Evolutionary conservation across 768 basidiomycete species (phyloP).

Genomic region (Trametes sanguinea): DNA sequence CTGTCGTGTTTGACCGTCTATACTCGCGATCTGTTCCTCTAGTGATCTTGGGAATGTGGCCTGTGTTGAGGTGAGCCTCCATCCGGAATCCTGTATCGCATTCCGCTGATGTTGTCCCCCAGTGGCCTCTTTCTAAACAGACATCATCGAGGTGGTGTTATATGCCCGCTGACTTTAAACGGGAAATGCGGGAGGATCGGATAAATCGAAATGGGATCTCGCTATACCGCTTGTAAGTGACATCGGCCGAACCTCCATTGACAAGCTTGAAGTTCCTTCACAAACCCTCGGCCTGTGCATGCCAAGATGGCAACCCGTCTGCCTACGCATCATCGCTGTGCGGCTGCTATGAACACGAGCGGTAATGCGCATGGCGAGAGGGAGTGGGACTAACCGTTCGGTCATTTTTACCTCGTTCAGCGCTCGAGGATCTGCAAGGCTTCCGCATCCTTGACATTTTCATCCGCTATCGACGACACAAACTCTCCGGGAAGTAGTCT

Average conservation of each 20-base stretch:
- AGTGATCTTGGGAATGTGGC: too few relatives aligned
- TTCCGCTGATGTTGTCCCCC: not conserved
- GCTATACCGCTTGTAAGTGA: not conserved
- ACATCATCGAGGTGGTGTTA: not conserved
- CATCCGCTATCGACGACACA: not conserved
- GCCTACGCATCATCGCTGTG: too few relatives aligned
- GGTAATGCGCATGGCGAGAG: too few relatives aligned
- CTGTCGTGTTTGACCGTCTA: too few relatives aligned
- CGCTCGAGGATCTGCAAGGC: too few relatives aligned
- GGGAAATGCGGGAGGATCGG: conserved; percentile 9
- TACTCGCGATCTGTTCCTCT: too few relatives aligned
- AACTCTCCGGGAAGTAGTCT: not conserved
- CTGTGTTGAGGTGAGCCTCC: not conserved
- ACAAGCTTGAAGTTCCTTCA: not conserved
- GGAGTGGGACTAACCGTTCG: too few relatives aligned
- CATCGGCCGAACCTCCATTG: not conserved
- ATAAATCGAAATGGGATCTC: not conserved
- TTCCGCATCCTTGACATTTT: too few relatives aligned
- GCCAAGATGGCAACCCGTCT: not conserved
- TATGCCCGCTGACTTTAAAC: not conserved
- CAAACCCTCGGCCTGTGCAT: not conserved
- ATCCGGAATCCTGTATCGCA: not conserved
- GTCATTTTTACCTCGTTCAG: too few relatives aligned
- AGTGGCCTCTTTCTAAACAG: too few relatives aligned
- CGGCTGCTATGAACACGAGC: too few relatives aligned